phyloP scores from a whole-genome alignment of 2,329 filamentous ascomycete genomes.

The Dothiorella sarmentorum region DNA sequence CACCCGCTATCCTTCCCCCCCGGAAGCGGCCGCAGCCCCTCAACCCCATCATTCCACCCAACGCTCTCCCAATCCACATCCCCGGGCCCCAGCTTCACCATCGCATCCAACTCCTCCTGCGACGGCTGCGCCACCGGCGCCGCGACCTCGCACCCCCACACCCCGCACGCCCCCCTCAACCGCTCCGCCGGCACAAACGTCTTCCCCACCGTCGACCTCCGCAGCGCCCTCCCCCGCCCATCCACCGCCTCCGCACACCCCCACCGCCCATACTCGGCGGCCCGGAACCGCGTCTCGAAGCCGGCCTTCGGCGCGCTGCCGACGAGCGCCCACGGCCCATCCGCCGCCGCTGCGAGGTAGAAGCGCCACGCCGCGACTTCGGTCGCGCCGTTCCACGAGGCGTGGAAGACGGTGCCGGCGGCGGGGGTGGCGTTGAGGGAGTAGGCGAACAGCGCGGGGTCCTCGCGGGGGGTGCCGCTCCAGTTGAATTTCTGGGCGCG shows the following conservation, averaged over 20 bases:
- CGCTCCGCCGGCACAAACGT: constrained; percentile 32
- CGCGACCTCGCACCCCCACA: too few relatives aligned
- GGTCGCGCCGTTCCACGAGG: constrained; percentile 15
- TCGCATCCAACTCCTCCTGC: too few relatives aligned
- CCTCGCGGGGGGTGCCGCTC: background rate
- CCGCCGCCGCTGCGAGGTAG: background rate
- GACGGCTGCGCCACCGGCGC: too few relatives aligned
- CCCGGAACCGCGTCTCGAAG: constrained; percentile 8
- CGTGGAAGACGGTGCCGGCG: constrained; percentile 20
- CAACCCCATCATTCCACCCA: too few relatives aligned
- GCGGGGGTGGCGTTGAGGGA: constrained; percentile 29
- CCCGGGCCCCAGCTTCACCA: too few relatives aligned
- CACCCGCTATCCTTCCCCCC: too few relatives aligned
- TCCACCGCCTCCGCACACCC: background rate
- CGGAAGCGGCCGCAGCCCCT: too few relatives aligned
- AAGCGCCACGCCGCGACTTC: constrained; percentile 1
- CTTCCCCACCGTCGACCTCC: background rate
- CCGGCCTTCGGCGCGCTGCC: constrained; percentile 19
- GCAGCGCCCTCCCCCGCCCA: background rate
- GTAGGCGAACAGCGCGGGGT: constrained; percentile 2
- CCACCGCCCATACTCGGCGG: background rate
- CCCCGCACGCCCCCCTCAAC: constrained; percentile 18
- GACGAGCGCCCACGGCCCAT: constrained; percentile 26
- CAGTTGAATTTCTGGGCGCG: constrained; percentile 4
- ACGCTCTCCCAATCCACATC: too few relatives aligned